A percentile compares a stretch with the other conserved stretches of the same genome.
Conservation (phyloP, 371 early-diverging fungal genomes). For the Dinochytrium kinnereticum region DNA sequence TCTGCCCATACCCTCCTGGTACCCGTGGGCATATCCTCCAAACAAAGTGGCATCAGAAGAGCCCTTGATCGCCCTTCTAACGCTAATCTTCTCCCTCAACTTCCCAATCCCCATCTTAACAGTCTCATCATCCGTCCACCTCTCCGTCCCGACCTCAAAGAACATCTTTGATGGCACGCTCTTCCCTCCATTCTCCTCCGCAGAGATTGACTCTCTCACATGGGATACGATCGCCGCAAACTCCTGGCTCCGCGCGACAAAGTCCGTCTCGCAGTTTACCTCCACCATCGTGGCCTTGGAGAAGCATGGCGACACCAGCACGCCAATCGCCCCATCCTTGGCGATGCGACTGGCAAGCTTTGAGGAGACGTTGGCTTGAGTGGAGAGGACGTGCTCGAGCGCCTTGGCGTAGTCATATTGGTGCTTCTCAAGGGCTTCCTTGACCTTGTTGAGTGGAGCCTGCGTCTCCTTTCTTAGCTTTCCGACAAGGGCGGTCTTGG, state of each 20-base stretch:
- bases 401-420: slow-evolving; percentile 80
- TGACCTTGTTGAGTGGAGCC: slow-evolving; percentile 84
- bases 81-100: slow-evolving; percentile 7
- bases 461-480: slow-evolving; percentile 82
- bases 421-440: slow-evolving; percentile 70
- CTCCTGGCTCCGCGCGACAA: slow-evolving; percentile 83
- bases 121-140: background rate
- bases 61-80: background rate
- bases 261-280: slow-evolving; percentile 94
- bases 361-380: slow-evolving; percentile 72
- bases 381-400: slow-evolving; percentile 79
- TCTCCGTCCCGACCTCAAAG: background rate
- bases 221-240: slow-evolving; percentile 74
- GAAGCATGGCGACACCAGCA: slow-evolving; percentile 45
- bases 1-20: slow-evolving; percentile 63
- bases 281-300: slow-evolving; percentile 46
- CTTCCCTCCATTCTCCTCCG: background rate
- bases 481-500: slow-evolving; percentile 53
- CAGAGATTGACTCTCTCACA: slow-evolving; percentile 20
- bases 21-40: slow-evolving; percentile 77
- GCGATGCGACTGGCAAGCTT: slow-evolving; percentile 70
- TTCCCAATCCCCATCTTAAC: slow-evolving; percentile 10
- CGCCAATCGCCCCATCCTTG: slow-evolving; percentile 75
- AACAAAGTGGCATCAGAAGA: slow-evolving; percentile 20
- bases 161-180: background rate